These are phyloP conservation scores for Aspergillus ustus DNA, from an alignment of 2,329 filamentous ascomycete genomes.

Conservation along the genomic window DNA sequence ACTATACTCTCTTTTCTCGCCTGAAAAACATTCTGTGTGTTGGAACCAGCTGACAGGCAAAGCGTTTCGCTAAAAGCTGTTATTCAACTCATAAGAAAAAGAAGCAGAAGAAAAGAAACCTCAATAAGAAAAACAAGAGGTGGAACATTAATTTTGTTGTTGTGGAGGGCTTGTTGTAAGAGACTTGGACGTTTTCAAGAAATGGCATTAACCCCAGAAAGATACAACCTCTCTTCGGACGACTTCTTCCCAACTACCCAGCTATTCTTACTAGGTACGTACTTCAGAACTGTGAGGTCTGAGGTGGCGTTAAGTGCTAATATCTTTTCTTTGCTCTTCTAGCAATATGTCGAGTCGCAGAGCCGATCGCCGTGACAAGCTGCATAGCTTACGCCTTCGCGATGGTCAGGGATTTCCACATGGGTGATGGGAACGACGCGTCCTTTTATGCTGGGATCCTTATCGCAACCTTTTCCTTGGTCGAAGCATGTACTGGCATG, in stretches of 20 bases:
- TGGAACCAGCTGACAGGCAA: background rate
- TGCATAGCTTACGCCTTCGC: constrained; percentile 93
- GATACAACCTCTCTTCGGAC: constrained; percentile 63
- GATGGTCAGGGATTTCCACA: constrained; percentile 75
- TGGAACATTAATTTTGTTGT: constrained; percentile 9
- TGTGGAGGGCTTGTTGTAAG: constrained; percentile 54
- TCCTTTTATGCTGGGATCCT: constrained; percentile 87
- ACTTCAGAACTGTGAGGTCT: too few relatives aligned
- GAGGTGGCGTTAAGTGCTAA: too few relatives aligned
- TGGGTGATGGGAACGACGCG: constrained; percentile 74
- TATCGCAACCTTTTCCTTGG: constrained; percentile 83
- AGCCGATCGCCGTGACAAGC: constrained; percentile 89
- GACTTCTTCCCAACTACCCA: constrained; percentile 86
- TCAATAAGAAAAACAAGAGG: constrained; percentile 1
- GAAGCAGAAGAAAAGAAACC: background rate
- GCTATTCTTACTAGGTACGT: constrained; percentile 78
- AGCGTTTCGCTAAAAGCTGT: background rate
- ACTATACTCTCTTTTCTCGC: background rate
- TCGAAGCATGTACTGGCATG: constrained; percentile 82
- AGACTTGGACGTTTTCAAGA: constrained; percentile 53
- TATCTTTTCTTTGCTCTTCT: constrained; percentile 1
- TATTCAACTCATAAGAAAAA: background rate
- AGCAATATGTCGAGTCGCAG: constrained; percentile 91
- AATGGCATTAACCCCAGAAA: constrained; percentile 66
- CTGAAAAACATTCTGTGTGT: background rate